Conservation (phyloP, 2,329 filamentous ascomycete genomes). For the Diaporthe destruens region DNA sequence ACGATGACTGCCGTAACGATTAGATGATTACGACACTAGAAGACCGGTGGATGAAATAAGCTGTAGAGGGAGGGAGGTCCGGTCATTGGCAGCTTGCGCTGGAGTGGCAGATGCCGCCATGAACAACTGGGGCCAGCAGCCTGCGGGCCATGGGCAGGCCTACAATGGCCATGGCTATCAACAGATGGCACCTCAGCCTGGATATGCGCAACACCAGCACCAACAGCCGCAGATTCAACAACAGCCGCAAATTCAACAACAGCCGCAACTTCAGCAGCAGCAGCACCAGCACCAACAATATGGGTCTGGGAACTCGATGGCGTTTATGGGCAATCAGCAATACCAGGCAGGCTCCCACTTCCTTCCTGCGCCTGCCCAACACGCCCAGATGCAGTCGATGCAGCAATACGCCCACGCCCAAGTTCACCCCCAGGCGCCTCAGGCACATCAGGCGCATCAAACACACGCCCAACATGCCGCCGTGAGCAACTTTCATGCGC, state of each 20-base stretch:
- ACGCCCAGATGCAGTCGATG: conserved; percentile 45
- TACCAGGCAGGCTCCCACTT: conserved; percentile 45
- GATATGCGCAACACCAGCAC: conserved; percentile 44
- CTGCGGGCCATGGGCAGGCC: conserved; percentile 37
- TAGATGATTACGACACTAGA: conserved; percentile 15
- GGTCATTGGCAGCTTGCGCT: conserved; percentile 11
- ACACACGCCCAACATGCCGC: conserved; percentile 45
- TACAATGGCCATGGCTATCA: conserved; percentile 40
- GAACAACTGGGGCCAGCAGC: conserved; percentile 43
- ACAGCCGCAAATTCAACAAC: conserved; percentile 42
- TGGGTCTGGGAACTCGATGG: conserved; percentile 40
- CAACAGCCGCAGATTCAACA: conserved; percentile 42
- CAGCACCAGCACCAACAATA: conserved; percentile 47
- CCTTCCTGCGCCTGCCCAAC: conserved; percentile 42
- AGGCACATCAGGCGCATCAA: conserved; percentile 46
- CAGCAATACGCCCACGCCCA: conserved; percentile 44
- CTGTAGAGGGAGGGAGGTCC: conserved; percentile 1
- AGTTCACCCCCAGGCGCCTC: conserved; percentile 47
- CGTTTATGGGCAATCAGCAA: conserved; percentile 42
- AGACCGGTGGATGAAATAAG: conserved; percentile 5
- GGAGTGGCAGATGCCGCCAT: conserved; percentile 39
- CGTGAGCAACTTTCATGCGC: conserved; percentile 46
- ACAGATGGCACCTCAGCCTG: conserved; percentile 37
- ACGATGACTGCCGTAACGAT: conserved; percentile 16
- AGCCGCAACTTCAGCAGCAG: conserved; percentile 42